Conservation (phyloP, 2,329 filamentous ascomycete genomes). For the Diaporthe australafricana region DNA sequence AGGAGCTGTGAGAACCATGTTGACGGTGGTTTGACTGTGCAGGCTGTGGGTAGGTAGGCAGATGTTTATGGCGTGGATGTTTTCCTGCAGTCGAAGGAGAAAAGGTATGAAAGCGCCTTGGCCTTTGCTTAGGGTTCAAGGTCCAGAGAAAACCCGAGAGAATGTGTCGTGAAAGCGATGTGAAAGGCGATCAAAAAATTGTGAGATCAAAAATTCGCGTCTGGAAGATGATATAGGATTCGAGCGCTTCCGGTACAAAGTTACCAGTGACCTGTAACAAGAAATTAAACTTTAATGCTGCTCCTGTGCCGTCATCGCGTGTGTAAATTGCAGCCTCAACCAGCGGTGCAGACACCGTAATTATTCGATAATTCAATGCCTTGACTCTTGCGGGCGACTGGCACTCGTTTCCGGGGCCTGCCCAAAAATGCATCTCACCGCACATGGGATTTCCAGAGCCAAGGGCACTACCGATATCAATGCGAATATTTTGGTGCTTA, state of each 20-base stretch:
- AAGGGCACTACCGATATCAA: slow-evolving; percentile 20
- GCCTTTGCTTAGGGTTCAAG: not conserved
- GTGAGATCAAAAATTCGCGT: not conserved
- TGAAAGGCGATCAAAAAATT: not conserved
- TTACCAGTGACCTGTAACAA: not conserved
- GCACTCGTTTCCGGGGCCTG: not conserved
- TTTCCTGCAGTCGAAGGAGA: not conserved
- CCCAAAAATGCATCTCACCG: slow-evolving; percentile 22
- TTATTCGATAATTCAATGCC: slow-evolving; percentile 9
- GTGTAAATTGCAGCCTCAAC: not conserved
- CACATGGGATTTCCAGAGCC: slow-evolving; percentile 19
- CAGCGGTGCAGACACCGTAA: not conserved
- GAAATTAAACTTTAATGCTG: slow-evolving; percentile 26
- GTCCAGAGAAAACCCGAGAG: too few relatives aligned
- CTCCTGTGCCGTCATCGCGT: slow-evolving; percentile 3
- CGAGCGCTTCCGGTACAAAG: not conserved
- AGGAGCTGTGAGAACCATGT: slow-evolving; percentile 7
- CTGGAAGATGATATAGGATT: not conserved
- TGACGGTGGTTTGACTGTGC: not conserved
- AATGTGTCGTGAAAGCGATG: not conserved
- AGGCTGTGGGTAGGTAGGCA: too few relatives aligned
- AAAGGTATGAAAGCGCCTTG: not conserved
- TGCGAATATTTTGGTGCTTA: slow-evolving; percentile 7
- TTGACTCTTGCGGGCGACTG: not conserved
- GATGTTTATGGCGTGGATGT: not conserved